Base-by-base conservation (phyloP, 306 rosid species). In the Cicer chorassanicum region DNA sequence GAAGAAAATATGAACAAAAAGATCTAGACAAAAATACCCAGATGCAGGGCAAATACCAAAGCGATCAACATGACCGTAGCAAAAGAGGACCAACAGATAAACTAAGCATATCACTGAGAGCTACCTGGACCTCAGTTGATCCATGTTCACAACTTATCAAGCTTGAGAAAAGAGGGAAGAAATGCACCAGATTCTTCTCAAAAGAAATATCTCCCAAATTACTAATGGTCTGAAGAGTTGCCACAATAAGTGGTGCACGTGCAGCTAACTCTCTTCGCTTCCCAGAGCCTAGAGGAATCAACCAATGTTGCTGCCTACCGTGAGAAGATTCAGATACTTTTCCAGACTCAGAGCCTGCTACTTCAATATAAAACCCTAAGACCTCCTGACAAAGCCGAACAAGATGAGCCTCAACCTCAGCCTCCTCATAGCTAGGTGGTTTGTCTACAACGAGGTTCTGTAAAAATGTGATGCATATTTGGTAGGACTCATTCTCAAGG, bases 121-220 rank as follows among this genome's bases (percentile, higher is more conserved):
- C 97, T 14, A 77, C 80, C 83, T 95, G 98, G 73, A 95, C 92
- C 83, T 92, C 99, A 44, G 82, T 76, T 11, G 99, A 92, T 15
- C 99, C 99, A 62, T 95, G 99, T 74, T 95, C 99, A 63, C 99
- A 95, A 62, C 96, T 84, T 65, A 95, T 88, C 92, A 95, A 87
- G 85, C 85, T 88, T 19, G 98, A 84, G 78, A 95, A 81, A 29
- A 92, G 82, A 38, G 99, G 99, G 82, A 95, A 92, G 83, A 95
- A 87, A 29, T 76, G 83, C 72, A 82, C 66, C 86, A 95, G 81
- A 82, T 89, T 87, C 82, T 83, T 89, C 82, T 90, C 91, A 38
- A 92, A 92, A 38, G 90, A 89, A 78, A 68, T 38, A 56, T 92
- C 97, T 55, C 88, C 89, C 89, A 95, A 83, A 81, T 79, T 82